Base-by-base conservation (phyloP, 495 filamentous ascomycete genomes). In the Xylaria flabelliformis region DNA sequence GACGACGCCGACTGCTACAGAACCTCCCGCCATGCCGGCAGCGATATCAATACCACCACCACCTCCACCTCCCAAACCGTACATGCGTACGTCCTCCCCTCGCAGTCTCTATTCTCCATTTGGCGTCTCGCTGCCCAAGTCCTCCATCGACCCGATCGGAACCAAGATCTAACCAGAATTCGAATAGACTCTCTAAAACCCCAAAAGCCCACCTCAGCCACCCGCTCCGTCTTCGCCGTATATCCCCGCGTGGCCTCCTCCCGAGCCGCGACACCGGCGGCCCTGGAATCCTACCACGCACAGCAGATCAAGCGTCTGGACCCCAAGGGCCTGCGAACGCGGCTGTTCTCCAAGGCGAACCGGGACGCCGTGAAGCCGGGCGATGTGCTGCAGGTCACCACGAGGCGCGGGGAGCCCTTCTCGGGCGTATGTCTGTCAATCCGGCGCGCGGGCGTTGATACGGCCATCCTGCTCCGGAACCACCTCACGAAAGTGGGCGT, bases 331-430 rank as follows among this genome's bases (percentile, higher is more conserved):
- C 90, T 92, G 39, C 92, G 95, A 19, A 90, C 89, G 63, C 88
- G 90, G 36, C 89, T 98, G 36, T 97, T 98, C 83, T 87, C 91
- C 72, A 90, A 90, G 62, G 77, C 83, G 39, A 95, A 94, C 80
- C 87, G 86, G 24, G 92, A 97, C 80, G 87, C 88, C 73, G 92
- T 91, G 39, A 88, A 90, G 71, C 85, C 89, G 8, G 96, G 96
- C 71, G 96, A 99, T 82, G 92, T 98, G 73, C 84, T 99, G n/a
- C 92, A 94, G 67, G 92, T 97, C 48, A 94, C 81, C 85, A 91
- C 83, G 89, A 90, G 74, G 80, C 80, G 74, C 92, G 88, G 94
- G 42, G 95, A 97, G 76, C 95, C 96, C 0, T 98, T 97, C 80
- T 87, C 94, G 17, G 96, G 96, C 39, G 92, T 97, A 13, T 91